Evolutionary conservation across 495 filamentous ascomycete genomes (phyloP).

Genomic region (Penicillium bialowiezense): DNA sequence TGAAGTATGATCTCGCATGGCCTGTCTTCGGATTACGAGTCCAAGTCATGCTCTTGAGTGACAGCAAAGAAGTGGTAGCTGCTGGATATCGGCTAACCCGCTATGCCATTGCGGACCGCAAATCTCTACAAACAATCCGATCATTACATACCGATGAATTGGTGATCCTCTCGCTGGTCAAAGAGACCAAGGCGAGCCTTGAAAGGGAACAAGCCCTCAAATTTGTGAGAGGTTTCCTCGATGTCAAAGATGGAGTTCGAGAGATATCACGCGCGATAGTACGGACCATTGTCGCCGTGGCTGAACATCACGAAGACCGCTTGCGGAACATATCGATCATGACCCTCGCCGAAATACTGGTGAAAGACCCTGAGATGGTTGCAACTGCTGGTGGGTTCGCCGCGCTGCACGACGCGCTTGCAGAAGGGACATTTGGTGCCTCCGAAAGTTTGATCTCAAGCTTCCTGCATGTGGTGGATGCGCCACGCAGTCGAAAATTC

Average conservation of each 20-base stretch:
- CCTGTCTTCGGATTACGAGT: conserved; percentile 87
- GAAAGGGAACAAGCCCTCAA: conserved; percentile 97
- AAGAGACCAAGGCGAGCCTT: conserved; percentile 91
- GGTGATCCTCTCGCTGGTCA: conserved; percentile 86
- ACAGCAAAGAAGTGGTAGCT: conserved; percentile 92
- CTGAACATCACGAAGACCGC: conserved; percentile 85
- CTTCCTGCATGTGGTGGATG: conserved; percentile 85
- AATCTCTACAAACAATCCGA: conserved; percentile 84
- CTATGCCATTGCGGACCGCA: conserved; percentile 89
- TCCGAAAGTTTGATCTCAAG: conserved; percentile 80
- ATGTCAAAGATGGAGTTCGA: conserved; percentile 86
- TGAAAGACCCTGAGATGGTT: conserved; percentile 77
- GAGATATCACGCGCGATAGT: conserved; percentile 87
- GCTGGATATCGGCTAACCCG: conserved; percentile 90
- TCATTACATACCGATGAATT: conserved; percentile 85
- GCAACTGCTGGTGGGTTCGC: conserved; percentile 77
- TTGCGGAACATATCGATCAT: conserved; percentile 85
- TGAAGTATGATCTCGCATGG: conserved; percentile 97
- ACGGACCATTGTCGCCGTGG: conserved; percentile 82
- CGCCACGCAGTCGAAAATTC: conserved; percentile 74
- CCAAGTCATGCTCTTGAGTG: conserved; percentile 91
- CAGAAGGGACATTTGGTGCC: conserved; percentile 87
- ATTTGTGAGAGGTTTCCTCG: conserved; percentile 91
- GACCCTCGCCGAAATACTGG: conserved; percentile 85
- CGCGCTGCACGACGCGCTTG: conserved; percentile 78